Conservation (phyloP, 1,139 yeast genomes). For the Geotrichum macrosporum region DNA sequence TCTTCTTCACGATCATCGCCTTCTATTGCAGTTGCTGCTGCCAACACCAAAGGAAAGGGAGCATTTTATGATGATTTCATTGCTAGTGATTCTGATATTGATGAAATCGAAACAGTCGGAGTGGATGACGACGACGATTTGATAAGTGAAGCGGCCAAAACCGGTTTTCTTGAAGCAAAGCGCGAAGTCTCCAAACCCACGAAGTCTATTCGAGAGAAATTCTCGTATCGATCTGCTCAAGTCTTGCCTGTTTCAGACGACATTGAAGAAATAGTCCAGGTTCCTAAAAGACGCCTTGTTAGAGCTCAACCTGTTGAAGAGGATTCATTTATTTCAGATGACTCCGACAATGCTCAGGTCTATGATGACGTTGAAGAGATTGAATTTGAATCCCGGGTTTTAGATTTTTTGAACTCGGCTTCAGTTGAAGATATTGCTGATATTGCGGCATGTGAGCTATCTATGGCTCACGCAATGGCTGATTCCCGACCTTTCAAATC, state of each 20-base stretch:
- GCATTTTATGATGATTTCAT: not conserved
- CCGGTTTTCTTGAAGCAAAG: slow-evolving; percentile 27
- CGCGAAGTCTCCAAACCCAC: slow-evolving; percentile 34
- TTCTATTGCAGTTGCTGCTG: not conserved
- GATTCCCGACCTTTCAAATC: slow-evolving; percentile 61
- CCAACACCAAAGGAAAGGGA: not conserved
- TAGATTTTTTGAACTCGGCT: slow-evolving; percentile 76
- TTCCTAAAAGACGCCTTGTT: slow-evolving; percentile 28
- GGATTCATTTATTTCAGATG: slow-evolving; percentile 16
- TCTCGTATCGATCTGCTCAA: slow-evolving; percentile 24
- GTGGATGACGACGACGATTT: slow-evolving; percentile 12
- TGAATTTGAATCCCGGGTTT: slow-evolving; percentile 57
- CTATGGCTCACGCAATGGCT: slow-evolving; percentile 59
- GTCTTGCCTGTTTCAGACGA: slow-evolving; percentile 6
- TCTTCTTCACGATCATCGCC: slow-evolving; percentile 11
- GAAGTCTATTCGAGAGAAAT: slow-evolving; percentile 39
- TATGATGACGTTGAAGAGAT: slow-evolving; percentile 44
- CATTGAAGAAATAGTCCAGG: slow-evolving; percentile 5
- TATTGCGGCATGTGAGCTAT: slow-evolving; percentile 65
- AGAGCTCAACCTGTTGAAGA: slow-evolving; percentile 16
- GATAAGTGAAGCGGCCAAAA: slow-evolving; percentile 9
- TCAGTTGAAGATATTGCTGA: slow-evolving; percentile 73
- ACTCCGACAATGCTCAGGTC: slow-evolving; percentile 30
- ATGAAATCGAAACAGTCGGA: not conserved
- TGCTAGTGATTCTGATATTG: slow-evolving; percentile 5